Evolutionary conservation across 73 alveolate species (phyloP).

Genomic region (Paraurostyla sp.): DNA sequence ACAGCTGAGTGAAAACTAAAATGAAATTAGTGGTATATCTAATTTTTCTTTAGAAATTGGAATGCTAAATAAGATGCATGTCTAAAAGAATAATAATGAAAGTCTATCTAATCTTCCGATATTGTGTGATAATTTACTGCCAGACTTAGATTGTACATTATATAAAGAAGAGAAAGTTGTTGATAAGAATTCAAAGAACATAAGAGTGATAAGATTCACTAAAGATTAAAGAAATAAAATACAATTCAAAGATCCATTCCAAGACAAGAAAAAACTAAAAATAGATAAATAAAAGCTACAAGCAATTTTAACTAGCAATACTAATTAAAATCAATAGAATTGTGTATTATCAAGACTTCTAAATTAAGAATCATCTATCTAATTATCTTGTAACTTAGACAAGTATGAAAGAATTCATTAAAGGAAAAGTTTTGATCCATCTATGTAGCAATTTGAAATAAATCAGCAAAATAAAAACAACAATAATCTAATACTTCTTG

Average conservation of each 20-base stretch:
- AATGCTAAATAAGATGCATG: slow-evolving; percentile 20
- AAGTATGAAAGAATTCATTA: no score
- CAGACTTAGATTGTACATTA: slow-evolving; percentile 5
- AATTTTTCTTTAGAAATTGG: slow-evolving; percentile 17
- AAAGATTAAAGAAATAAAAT: slow-evolving; percentile 21
- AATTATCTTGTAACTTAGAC: no score
- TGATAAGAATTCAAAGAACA: no score
- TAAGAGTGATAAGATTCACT: background rate
- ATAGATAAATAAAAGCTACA: background rate
- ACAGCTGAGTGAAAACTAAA: background rate
- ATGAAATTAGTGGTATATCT: slow-evolving; percentile 16
- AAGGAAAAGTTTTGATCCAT: no score
- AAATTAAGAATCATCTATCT: no score
- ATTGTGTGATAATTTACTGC: background rate
- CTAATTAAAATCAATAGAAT: background rate
- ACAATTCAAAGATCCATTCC: background rate
- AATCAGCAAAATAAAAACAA: background rate
- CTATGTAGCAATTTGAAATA: no score
- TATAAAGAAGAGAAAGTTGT: background rate
- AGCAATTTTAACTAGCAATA: background rate
- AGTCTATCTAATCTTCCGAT: background rate
- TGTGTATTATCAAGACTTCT: no score
- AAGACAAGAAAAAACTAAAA: background rate
- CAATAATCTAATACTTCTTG: background rate
- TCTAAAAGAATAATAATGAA: background rate